phyloP scores from a whole-genome alignment of 1,284 basidiomycete genomes.

The Cryptococcus sp. region DNA sequence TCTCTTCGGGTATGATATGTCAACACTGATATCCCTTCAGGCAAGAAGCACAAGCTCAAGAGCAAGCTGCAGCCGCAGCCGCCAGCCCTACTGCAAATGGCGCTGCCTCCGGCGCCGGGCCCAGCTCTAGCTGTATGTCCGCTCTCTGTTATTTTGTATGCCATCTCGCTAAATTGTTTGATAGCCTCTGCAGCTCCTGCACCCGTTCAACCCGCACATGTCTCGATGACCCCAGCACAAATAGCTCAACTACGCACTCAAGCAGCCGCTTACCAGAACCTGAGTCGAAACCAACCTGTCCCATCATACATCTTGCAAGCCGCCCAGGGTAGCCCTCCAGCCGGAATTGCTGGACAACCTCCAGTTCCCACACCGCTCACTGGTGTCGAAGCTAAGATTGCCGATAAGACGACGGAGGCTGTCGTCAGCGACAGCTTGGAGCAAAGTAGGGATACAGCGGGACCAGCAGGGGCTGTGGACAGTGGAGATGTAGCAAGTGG shows the following conservation, averaged over 20 bases:
- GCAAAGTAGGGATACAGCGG: slow-evolving; percentile 22
- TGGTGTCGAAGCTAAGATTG: slow-evolving; percentile 57
- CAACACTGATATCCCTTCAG: slow-evolving; percentile 6
- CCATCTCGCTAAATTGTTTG: too few species aligned
- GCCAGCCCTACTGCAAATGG: not conserved
- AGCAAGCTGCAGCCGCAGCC: slow-evolving; percentile 10
- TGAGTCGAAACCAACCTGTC: slow-evolving; percentile 75
- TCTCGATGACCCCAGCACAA: slow-evolving; percentile 76
- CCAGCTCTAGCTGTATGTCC: too few species aligned
- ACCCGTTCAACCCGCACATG: slow-evolving; percentile 27
- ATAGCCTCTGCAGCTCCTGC: slow-evolving; percentile 7
- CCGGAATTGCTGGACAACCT: slow-evolving; percentile 59
- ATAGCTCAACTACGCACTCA: slow-evolving; percentile 82
- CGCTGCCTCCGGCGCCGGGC: not conserved
- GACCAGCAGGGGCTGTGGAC: not conserved
- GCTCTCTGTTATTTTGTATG: too few species aligned
- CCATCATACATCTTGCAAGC: slow-evolving; percentile 78
- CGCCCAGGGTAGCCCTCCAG: slow-evolving; percentile 55
- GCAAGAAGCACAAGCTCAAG: slow-evolving; percentile 20
- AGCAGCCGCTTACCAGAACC: slow-evolving; percentile 83
- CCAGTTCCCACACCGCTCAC: slow-evolving; percentile 17
- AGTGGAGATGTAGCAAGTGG: slow-evolving; percentile 6
- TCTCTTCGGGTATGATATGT: not conserved
- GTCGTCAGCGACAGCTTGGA: slow-evolving; percentile 52
- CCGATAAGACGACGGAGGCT: slow-evolving; percentile 76